A percentile compares a stretch with the other conserved stretches of the same genome.
Conservation (phyloP, 768 basidiomycete genomes). For the Kockovaella imperatae region DNA sequence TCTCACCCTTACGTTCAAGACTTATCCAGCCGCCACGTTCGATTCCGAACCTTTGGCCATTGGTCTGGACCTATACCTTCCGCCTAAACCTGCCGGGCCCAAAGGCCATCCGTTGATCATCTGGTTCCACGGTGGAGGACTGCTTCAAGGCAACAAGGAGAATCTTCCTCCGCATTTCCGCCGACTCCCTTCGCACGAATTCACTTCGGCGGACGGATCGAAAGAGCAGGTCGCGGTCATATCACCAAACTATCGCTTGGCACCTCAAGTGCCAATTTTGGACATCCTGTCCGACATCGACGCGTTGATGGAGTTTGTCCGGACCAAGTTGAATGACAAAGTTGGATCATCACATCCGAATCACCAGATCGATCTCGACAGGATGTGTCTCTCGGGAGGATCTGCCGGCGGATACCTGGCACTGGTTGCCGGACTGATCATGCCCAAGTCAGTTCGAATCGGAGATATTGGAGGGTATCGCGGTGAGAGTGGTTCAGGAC, state of each 20-base stretch:
- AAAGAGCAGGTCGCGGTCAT: slow-evolving; percentile 31
- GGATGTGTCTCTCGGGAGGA: slow-evolving; percentile 36
- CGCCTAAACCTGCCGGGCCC: slow-evolving; percentile 2
- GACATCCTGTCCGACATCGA: slow-evolving; percentile 41
- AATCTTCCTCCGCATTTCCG: slow-evolving; percentile 42
- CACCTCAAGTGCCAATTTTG: slow-evolving; percentile 43
- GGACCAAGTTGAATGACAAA: slow-evolving; percentile 26
- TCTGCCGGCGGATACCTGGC: slow-evolving; percentile 40
- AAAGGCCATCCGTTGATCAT: slow-evolving; percentile 32
- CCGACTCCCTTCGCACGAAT: slow-evolving; percentile 17
- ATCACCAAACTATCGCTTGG: slow-evolving; percentile 44
- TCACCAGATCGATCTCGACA: slow-evolving; percentile 18
- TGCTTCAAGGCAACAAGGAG: slow-evolving; percentile 41
- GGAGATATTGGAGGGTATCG: slow-evolving; percentile 35
- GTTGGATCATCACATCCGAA: slow-evolving; percentile 18
- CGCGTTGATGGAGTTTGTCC: slow-evolving; percentile 20
- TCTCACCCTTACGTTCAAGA: slow-evolving; percentile 23
- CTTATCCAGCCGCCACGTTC: slow-evolving; percentile 33
- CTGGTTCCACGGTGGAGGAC: slow-evolving; percentile 42
- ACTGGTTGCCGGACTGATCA: slow-evolving; percentile 27
- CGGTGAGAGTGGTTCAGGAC: slow-evolving; percentile 9
- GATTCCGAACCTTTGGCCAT: slow-evolving; percentile 32
- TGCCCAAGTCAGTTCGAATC: slow-evolving; percentile 16
- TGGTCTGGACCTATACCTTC: slow-evolving; percentile 40
- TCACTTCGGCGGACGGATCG: not conserved